phyloP scores from a whole-genome alignment of 2,329 filamentous ascomycete species.

The Lizonia empirigonia region DNA sequence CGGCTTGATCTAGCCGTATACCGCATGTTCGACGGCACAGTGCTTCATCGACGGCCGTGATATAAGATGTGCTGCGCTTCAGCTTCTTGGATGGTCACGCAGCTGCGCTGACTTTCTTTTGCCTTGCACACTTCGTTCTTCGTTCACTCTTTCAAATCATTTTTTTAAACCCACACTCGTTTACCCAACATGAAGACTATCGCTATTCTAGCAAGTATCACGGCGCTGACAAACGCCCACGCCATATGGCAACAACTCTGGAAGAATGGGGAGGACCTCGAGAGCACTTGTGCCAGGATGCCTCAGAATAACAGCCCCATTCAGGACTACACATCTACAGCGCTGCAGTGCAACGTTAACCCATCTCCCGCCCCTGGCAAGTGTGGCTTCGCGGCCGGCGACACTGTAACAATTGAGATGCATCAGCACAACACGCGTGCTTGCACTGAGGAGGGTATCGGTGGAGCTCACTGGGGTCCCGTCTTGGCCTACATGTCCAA shows the following conservation, averaged over 20 bases:
- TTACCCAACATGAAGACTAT: conserved; percentile 34
- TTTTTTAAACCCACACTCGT: conserved; percentile 21
- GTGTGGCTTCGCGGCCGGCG: conserved; percentile 33
- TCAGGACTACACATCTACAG: conserved; percentile 39
- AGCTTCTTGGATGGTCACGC: conserved; percentile 23
- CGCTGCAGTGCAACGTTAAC: conserved; percentile 39
- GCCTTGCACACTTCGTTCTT: conserved; percentile 26
- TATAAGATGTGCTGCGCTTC: conserved; percentile 29
- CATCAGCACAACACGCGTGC: conserved; percentile 34
- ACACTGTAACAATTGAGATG: conserved; percentile 40
- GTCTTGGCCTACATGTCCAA: conserved; percentile 58
- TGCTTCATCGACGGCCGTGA: conserved; percentile 14
- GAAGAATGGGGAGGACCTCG: conserved; percentile 39
- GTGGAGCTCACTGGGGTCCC: conserved; percentile 57
- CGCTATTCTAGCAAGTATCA: conserved; percentile 34
- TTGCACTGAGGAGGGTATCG: conserved; percentile 33
- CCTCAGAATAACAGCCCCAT: conserved; percentile 38
- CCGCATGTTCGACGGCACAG: conserved; percentile 23
- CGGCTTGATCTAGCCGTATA: conserved; percentile 23
- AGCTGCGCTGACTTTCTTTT: conserved; percentile 43
- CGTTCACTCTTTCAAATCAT: conserved; percentile 33
- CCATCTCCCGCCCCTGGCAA: conserved; percentile 34
- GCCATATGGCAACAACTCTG: conserved; percentile 41
- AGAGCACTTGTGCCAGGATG: conserved; percentile 37
- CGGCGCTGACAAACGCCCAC: conserved; percentile 36